Evolutionary conservation across 371 early-diverging fungal species (phyloP).

Genomic region (Enteropsectra breve): DNA sequence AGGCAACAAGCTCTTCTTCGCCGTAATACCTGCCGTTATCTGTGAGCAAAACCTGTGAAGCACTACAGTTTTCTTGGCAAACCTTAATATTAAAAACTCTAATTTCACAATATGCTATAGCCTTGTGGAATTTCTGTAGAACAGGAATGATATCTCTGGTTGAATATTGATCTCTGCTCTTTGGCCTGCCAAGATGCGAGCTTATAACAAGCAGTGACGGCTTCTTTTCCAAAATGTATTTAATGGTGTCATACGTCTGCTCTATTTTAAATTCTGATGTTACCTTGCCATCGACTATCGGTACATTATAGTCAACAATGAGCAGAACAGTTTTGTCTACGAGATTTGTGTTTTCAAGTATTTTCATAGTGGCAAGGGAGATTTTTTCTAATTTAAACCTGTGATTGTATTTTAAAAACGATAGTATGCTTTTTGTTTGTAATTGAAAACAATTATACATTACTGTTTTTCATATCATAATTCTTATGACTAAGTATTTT

Average conservation of each 20-base stretch:
- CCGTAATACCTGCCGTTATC: slow-evolving; percentile 95
- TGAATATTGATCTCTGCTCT: slow-evolving; percentile 62
- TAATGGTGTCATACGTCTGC: slow-evolving; percentile 84
- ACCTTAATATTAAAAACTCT: no score
- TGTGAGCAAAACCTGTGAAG: no score
- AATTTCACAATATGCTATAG: no score
- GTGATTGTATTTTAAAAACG: neutral
- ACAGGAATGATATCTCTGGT: no score
- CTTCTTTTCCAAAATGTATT: slow-evolving; percentile 73
- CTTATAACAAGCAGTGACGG: slow-evolving; percentile 72
- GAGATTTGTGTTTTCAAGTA: neutral
- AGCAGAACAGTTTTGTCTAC: slow-evolving; percentile 49
- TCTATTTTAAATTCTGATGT: slow-evolving; percentile 66
- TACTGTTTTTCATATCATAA: no score
- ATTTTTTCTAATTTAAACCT: neutral
- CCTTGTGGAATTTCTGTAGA: no score
- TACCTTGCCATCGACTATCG: slow-evolving; percentile 81
- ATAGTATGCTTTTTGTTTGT: no score
- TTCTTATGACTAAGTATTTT: no score
- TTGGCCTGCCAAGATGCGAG: slow-evolving; percentile 93
- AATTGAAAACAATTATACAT: no score
- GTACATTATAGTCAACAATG: slow-evolving; percentile 94
- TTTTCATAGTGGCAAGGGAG: neutral
- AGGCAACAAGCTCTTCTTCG: slow-evolving; percentile 86
- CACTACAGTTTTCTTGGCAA: no score